Evolutionary conservation across 1,284 basidiomycete species (phyloP), one percentile per base, ranked within the genome.

Genomic region (Melampsora medusae): DNA sequence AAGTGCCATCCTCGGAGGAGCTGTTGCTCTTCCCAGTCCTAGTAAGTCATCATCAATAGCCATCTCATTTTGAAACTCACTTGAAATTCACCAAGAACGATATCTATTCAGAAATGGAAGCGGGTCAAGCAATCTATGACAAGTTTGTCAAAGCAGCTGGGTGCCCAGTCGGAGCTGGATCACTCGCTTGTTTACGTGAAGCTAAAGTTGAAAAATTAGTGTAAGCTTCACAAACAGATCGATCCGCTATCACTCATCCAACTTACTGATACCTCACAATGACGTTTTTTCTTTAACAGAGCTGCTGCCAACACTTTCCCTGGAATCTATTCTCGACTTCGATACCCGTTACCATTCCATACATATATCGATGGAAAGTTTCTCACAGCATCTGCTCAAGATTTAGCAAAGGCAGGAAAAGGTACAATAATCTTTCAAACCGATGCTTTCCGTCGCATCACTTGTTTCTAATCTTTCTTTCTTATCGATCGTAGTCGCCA

Each of bases 131-230:
- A 22, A 22, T 56, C 28, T 56, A 56, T 56, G 53, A 56, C n/a
- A 56, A 22, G 22, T n/a, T 56, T 56, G 28, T n/a, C 14, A 28
- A 56, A 56, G 53, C 53, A n/a, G 53, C 53, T 9, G 53, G 53
- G n/a, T 56, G 53, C 28, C 53, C 28, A 56, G 28, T 28, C 53
- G 53, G 53, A 56, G 53, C 53, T 12, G 53, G 53, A 56, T 56
- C 53, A n/a, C 28, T 56, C n/a, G 16, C 7, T 9, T 56, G 53
- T n/a, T 56, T 56, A 9, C 53, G 53, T 22, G 28, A 56, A 28
- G 53, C 22, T 9, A 28, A 19, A n/a, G n/a, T 9, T 28, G 28
- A 56, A 12, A 56, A 56, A 56, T 56, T 56, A 56, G 19, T 56
- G 53, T 56, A 28, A n/a, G 28, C 4, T 28, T 56, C 14, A 6